phyloP scores from a whole-genome alignment of 2,329 filamentous ascomycete species.

The Fusarium buxicola region DNA sequence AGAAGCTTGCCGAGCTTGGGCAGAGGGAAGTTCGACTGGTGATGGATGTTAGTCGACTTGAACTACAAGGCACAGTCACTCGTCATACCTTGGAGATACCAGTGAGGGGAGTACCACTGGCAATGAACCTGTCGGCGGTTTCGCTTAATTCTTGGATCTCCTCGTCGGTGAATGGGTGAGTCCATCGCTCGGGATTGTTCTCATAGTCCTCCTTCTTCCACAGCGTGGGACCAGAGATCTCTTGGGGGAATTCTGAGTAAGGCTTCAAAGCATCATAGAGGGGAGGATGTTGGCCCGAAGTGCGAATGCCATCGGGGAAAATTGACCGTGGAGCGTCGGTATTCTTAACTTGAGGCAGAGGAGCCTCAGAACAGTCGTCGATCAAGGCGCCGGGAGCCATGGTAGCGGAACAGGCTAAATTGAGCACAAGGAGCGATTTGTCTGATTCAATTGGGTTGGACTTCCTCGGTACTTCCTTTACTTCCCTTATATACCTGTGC shows the following conservation, averaged over 20 bases:
- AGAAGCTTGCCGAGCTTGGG: constrained; percentile 55
- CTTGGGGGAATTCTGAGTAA: constrained; percentile 76
- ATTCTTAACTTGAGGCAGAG: constrained; percentile 41
- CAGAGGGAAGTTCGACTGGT: constrained; percentile 57
- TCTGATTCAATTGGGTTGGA: neutral
- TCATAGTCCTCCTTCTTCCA: constrained; percentile 78
- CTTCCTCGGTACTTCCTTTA: neutral
- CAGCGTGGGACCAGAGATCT: constrained; percentile 78
- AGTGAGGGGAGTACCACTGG: constrained; percentile 72
- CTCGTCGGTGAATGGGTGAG: constrained; percentile 73
- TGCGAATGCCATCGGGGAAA: constrained; percentile 63
- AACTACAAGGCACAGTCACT: too few species aligned
- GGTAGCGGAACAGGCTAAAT: constrained; percentile 8
- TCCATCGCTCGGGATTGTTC: constrained; percentile 76
- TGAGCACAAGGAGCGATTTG: constrained; percentile 1
- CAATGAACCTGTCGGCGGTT: constrained; percentile 77
- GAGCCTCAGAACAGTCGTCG: constrained; percentile 27
- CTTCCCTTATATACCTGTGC: constrained; percentile 31
- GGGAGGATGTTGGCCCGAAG: constrained; percentile 78
- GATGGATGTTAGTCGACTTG: constrained; percentile 12
- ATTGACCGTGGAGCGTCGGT: constrained; percentile 44
- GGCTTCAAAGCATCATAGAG: constrained; percentile 72
- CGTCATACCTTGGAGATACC: constrained; percentile 64
- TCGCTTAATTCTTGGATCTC: constrained; percentile 76
- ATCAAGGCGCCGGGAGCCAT: constrained; percentile 46